These are phyloP conservation scores for Globisporangium uncinulatum DNA, from an alignment of 352 stramenopile species.

Conservation along the genomic window DNA sequence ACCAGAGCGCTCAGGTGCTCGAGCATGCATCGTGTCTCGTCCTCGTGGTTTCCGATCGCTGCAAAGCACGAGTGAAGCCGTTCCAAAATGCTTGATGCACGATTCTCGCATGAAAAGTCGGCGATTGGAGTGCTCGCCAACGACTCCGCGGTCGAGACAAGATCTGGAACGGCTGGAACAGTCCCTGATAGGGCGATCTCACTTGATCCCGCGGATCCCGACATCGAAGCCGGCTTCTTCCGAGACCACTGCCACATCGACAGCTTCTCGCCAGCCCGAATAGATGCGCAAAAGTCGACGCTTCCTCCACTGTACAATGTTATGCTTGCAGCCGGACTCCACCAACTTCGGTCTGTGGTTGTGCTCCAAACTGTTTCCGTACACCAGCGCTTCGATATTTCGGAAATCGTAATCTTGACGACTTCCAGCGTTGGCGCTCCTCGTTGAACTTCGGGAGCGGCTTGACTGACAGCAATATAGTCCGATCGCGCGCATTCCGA, in stretches of 20 bases:
- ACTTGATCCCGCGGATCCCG: not conserved
- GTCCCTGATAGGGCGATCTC: not conserved
- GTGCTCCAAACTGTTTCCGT: not conserved
- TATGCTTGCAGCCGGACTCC: not conserved
- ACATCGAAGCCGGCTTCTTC: not conserved
- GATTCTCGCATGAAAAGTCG: not conserved
- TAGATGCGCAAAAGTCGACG: conserved; percentile 1
- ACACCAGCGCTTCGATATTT: not conserved
- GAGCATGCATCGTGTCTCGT: conserved; percentile 12
- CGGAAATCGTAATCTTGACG: conserved; percentile 1
- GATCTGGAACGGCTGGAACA: not conserved
- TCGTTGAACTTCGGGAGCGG: not conserved
- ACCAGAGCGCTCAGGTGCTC: conserved; percentile 7
- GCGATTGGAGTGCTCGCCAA: conserved; percentile 2
- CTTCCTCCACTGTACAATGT: not conserved
- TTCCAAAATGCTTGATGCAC: not conserved
- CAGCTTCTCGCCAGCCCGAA: conserved; percentile 3
- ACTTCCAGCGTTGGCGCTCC: conserved; percentile 1
- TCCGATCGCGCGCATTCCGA: not conserved
- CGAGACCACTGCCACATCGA: conserved; percentile 6
- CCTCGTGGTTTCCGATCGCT: conserved; percentile 8
- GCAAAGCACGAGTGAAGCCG: conserved; percentile 7
- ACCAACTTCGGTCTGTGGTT: not conserved
- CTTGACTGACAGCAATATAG: conserved; percentile 4
- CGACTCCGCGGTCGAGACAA: conserved; percentile 5